A percentile compares a stretch with the other conserved stretches of the same genome.
Conservation (phyloP, 345 rosid genomes). For the Eucalyptus victrix region DNA sequence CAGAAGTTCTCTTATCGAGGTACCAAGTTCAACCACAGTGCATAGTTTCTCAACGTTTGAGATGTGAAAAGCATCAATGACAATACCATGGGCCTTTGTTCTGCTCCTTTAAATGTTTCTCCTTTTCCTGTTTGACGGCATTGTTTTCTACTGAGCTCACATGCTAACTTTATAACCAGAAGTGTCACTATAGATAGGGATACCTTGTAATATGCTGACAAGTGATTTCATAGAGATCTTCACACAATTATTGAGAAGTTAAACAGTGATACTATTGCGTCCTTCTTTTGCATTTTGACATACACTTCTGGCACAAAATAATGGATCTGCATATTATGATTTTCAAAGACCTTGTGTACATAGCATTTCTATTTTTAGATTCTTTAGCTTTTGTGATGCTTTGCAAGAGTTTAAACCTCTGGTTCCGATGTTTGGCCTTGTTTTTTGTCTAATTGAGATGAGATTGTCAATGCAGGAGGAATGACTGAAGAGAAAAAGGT, state of each 20-base stretch:
- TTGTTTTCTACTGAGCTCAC: not conserved
- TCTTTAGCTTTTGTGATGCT: not conserved
- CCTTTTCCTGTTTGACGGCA: not conserved
- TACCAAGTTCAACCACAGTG: not conserved
- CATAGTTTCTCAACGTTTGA: not conserved
- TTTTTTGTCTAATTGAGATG: not conserved
- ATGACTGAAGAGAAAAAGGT: slow-evolving; percentile 78
- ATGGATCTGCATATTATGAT: not conserved
- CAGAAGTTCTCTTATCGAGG: slow-evolving; percentile 88
- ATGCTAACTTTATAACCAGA: not conserved
- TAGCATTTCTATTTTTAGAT: not conserved
- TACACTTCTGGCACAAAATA: not conserved
- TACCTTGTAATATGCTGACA: not conserved
- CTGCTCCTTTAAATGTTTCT: not conserved
- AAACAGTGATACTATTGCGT: not conserved
- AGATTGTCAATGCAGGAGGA: slow-evolving; percentile 49
- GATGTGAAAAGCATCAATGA: not conserved
- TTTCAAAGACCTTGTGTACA: not conserved
- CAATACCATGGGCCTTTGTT: not conserved
- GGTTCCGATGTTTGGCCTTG: not conserved
- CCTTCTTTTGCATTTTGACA: not conserved
- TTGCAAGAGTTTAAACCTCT: not conserved
- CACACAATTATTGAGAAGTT: not conserved
- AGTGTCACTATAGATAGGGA: not conserved
- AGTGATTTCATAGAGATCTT: not conserved